phyloP scores from a whole-genome alignment of 305 asterid genomes.

The Solanum chacoense region DNA sequence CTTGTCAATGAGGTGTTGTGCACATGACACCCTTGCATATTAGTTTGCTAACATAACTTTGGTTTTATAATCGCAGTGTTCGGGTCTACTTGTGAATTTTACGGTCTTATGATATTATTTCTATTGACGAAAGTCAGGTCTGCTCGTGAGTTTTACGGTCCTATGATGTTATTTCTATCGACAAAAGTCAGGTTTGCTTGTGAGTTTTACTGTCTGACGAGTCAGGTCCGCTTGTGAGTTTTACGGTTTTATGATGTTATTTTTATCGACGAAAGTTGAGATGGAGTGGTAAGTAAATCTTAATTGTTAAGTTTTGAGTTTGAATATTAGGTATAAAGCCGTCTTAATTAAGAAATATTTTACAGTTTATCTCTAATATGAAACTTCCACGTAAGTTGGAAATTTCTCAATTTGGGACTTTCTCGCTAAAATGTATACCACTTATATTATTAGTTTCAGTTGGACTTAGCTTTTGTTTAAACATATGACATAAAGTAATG shows the following conservation, averaged over 20 bases:
- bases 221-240: too few relatives aligned
- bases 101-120: fast-evolving
- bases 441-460: not conserved
- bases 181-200: too few relatives aligned
- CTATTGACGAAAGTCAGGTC: not conserved
- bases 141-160: fast-evolving
- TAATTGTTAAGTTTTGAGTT: not conserved
- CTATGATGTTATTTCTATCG: too few relatives aligned
- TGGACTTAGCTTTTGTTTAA: not conserved
- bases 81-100: fast-evolving
- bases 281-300: not conserved
- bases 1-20: not conserved
- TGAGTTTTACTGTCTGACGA: not conserved
- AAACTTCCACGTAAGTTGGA: not conserved
- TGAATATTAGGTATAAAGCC: not conserved
- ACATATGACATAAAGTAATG: not conserved
- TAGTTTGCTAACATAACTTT: not conserved
- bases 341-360: not conserved
- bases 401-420: not conserved
- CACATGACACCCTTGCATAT: slow-evolving; percentile 5
- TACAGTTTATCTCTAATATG: not conserved
- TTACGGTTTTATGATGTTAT: too few relatives aligned
- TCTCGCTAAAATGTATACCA: not conserved
- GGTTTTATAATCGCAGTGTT: not conserved
- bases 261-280: not conserved